Base-by-base conservation (phyloP, 495 filamentous ascomycete genomes). In the Lentithecium fluviatile region DNA sequence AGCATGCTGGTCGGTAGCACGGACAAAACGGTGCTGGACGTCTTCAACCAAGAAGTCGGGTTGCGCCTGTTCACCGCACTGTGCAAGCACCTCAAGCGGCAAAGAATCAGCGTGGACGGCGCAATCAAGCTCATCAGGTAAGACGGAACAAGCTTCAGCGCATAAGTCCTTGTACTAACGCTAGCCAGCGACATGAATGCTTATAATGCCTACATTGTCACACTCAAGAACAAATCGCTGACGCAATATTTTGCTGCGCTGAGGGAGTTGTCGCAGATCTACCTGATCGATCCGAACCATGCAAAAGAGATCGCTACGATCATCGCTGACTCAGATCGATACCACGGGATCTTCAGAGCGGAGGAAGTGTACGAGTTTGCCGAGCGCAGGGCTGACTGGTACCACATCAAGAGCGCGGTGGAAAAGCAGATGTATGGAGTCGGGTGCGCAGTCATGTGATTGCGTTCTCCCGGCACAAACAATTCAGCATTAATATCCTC, bases 331-430 rank as follows among this genome's bases (percentile, higher is more conserved):
- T 84, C 83, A 2, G 88, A 89, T 61, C 82, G 94, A 12, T 99
- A 97, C 72, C 79, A 86, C 15, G 95, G 95, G 2, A 89, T 97
- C 56, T 96, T 97, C 70, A 79, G 91, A 45, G 89, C 91, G 23
- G 94, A 99, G 70, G 95, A 99, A 74, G 94, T 97, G 0, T 96
- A 94, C 70, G 95, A 97, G 77, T 99, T 94, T 76, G 95, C 92
- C 12, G 90, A 96, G 72, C 77, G 95, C 59, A 78, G 95, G 58
- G 91, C 91, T 63, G 95, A 99, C 73, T 99, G 95, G 95, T 95
- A 87, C 70, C 79, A 82, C 53, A 88, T 99, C 4, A 87, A 86
- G 76, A 82, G 81, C 58, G 84, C 90, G 54, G 92, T 99, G 20
- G 95, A 99, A 80, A 86, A 88, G 75, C 92, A 90, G 21, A 96